These are phyloP conservation scores for Gastrolobium villosum DNA, from an alignment of 306 rosid species.

Conservation along the genomic window DNA sequence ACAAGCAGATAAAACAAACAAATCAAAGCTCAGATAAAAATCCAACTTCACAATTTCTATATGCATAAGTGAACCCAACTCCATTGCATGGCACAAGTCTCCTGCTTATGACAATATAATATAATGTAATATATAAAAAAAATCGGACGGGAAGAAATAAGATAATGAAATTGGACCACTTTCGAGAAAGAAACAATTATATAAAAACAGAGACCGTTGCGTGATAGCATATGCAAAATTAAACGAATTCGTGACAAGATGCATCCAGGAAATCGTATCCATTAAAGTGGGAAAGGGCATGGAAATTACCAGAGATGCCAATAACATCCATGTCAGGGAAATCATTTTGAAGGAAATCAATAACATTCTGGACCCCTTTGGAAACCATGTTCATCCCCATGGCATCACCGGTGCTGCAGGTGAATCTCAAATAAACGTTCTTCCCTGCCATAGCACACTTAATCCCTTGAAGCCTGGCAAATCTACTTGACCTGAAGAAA, in stretches of 20 bases:
- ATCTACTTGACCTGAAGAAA: slow-evolving; percentile 74
- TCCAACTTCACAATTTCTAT: slow-evolving; percentile 15
- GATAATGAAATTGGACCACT: slow-evolving; percentile 42
- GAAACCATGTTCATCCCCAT: slow-evolving; percentile 96
- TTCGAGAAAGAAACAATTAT: slow-evolving; percentile 17
- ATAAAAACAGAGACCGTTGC: background rate
- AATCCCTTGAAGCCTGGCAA: slow-evolving; percentile 71
- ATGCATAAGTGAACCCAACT: slow-evolving; percentile 5
- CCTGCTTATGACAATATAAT: background rate
- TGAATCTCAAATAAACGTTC: slow-evolving; percentile 69
- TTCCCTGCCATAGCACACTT: slow-evolving; percentile 75
- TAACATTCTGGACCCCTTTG: slow-evolving; percentile 84
- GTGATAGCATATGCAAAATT: slow-evolving; percentile 2
- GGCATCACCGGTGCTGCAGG: slow-evolving; percentile 86
- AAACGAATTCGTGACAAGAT: slow-evolving; percentile 31
- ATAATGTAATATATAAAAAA: background rate
- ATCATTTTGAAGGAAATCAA: slow-evolving; percentile 74
- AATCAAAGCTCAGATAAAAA: slow-evolving; percentile 35
- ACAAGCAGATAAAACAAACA: slow-evolving; percentile 30
- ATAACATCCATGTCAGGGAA: slow-evolving; percentile 87
- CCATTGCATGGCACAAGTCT: background rate
- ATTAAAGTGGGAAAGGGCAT: slow-evolving; percentile 12
- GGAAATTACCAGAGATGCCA: slow-evolving; percentile 76
- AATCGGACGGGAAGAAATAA: background rate
- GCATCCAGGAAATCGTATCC: slow-evolving; percentile 5